These are phyloP conservation scores for Phytophthora tentaculata DNA, from an alignment of 352 stramenopile species.

Conservation along the genomic window DNA sequence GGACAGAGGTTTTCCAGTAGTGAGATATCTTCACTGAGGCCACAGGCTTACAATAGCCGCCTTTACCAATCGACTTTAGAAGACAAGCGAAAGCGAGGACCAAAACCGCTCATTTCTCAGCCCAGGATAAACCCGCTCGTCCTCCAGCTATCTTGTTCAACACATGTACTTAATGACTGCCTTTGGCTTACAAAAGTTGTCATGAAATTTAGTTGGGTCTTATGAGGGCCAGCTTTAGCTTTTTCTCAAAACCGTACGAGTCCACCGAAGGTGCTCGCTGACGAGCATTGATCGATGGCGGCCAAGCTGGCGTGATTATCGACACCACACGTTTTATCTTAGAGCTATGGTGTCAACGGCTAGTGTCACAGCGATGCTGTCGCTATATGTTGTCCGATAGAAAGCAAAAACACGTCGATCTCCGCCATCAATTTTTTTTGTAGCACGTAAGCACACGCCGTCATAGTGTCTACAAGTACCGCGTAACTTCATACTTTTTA, in stretches of 20 bases:
- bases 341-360: too few relatives aligned
- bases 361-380: too few relatives aligned
- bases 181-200: neutral
- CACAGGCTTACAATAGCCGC: neutral
- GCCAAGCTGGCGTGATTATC: too few relatives aligned
- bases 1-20: constrained; percentile 7
- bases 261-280: neutral
- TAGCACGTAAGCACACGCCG: too few relatives aligned
- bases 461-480: too few relatives aligned
- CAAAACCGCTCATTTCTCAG: constrained; percentile 21
- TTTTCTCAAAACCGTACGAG: constrained; percentile 12
- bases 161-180: neutral
- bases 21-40: constrained; percentile 3
- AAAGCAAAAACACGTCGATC: neutral
- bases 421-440: neutral
- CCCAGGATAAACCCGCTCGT: constrained; percentile 20
- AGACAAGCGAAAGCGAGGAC: constrained; percentile 19
- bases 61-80: constrained; percentile 22
- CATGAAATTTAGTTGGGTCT: constrained; percentile 31
- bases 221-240: constrained; percentile 25
- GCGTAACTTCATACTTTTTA: too few relatives aligned
- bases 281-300: constrained; percentile 3
- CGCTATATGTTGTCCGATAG: too few relatives aligned
- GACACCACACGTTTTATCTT: too few relatives aligned
- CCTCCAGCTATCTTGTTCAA: constrained; percentile 21